A percentile compares a stretch with the other conserved stretches of the same genome.
These are phyloP conservation scores for Fusarium albidum DNA, from an alignment of 2,329 filamentous ascomycete species.

Conservation along the genomic window DNA sequence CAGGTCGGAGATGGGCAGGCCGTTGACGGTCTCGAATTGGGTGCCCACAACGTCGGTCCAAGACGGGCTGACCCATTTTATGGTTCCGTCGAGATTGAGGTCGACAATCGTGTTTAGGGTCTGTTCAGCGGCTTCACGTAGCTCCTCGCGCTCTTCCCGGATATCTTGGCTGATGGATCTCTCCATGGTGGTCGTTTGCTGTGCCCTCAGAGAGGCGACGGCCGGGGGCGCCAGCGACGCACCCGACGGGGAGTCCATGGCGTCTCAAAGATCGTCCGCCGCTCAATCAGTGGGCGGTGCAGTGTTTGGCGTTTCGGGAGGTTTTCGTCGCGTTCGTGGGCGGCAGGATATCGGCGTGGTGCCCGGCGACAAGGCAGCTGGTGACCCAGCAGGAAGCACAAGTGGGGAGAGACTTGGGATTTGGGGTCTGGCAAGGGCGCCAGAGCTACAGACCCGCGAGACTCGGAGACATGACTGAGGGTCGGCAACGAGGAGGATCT, in stretches of 20 bases:
- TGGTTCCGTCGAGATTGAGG: conserved; percentile 85
- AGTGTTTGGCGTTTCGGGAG: conserved; percentile 25
- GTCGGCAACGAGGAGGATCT: conserved; percentile 40
- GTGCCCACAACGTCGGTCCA: conserved; percentile 95
- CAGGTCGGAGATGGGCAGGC: conserved; percentile 80
- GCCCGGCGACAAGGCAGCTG: conserved; percentile 13
- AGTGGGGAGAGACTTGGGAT: conserved; percentile 42
- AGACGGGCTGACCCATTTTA: conserved; percentile 96
- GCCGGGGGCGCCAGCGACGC: conserved; percentile 59
- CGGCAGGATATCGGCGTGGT: conserved; percentile 20
- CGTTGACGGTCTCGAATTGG: conserved; percentile 74
- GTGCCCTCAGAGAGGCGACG: conserved; percentile 60
- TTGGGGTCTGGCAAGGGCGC: conserved; percentile 56
- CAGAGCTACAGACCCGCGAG: conserved; percentile 56
- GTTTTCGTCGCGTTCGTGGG: conserved; percentile 22
- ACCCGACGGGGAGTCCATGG: conserved; percentile 50
- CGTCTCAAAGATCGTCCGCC: conserved; percentile 15
- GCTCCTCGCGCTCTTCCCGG: conserved; percentile 88
- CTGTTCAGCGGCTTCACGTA: conserved; percentile 95
- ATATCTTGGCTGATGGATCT: conserved; percentile 86
- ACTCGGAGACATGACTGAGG: conserved; percentile 57
- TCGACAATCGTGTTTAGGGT: conserved; percentile 97
- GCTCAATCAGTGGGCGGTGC: conserved; percentile 9
- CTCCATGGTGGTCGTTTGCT: conserved; percentile 63
- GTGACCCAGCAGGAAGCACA: conserved; percentile 22